Evolutionary conservation across 169 alveolate genomes (phyloP).

Genomic region (Perkinsus olseni): DNA sequence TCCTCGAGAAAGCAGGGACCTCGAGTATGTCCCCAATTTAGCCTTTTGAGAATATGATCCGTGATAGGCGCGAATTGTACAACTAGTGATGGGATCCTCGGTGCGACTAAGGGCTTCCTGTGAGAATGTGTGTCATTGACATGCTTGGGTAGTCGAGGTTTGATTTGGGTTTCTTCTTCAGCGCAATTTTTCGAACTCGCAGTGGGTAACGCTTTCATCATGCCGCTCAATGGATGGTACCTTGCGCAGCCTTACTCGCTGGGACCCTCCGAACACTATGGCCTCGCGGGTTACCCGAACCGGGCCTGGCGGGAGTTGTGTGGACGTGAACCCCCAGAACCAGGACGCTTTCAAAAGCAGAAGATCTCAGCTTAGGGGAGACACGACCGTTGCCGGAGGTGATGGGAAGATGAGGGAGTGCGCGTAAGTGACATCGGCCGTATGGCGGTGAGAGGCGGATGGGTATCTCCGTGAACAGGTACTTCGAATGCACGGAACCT

Average conservation of each 20-base stretch:
- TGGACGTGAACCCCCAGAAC: not conserved
- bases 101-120: no score
- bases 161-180: not conserved
- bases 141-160: not conserved
- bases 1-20: no score
- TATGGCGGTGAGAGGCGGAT: not conserved
- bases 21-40: no score
- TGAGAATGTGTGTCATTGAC: no score
- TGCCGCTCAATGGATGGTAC: not conserved
- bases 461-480: not conserved
- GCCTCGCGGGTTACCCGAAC: not conserved
- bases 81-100: no score
- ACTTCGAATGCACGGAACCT: not conserved
- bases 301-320: not conserved
- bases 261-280: not conserved
- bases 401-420: not conserved
- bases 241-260: not conserved
- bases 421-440: not conserved
- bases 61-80: no score
- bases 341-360: not conserved
- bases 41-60: no score
- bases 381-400: not conserved
- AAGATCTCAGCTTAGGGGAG: not conserved
- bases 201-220: not conserved
- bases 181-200: not conserved